These are phyloP conservation scores for Tolypocladium tundrense DNA, from an alignment of 2,329 filamentous ascomycete species.

Conservation along the genomic window DNA sequence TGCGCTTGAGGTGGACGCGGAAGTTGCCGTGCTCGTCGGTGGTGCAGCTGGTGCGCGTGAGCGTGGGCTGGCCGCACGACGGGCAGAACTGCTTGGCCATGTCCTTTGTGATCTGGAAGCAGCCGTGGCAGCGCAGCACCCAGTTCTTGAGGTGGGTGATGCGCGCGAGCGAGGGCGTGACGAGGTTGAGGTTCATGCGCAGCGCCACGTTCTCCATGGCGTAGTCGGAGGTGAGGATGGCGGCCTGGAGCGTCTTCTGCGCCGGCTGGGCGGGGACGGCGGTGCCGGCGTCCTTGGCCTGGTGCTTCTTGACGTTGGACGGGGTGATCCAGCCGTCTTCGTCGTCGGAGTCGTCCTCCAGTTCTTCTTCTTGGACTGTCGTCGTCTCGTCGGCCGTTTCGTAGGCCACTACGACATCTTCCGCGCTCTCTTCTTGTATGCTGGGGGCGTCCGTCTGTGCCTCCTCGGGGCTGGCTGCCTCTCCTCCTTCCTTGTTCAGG, in stretches of 20 bases:
- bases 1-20: conserved; percentile 78
- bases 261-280: conserved; percentile 38
- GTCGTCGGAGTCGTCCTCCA: conserved; percentile 38
- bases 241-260: conserved; percentile 65
- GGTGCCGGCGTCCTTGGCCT: conserved; percentile 51
- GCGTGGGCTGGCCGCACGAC: conserved; percentile 75
- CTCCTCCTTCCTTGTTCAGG: conserved; percentile 6
- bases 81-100: conserved; percentile 89
- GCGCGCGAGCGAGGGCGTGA: conserved; percentile 68
- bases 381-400: conserved; percentile 9
- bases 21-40: conserved; percentile 75
- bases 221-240: conserved; percentile 90
- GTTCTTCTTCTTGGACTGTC: conserved; percentile 21
- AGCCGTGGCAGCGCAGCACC: conserved; percentile 86
- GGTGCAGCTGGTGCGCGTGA: conserved; percentile 77
- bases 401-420: not conserved
- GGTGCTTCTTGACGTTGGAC: conserved; percentile 77
- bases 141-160: conserved; percentile 81
- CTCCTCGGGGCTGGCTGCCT: not conserved
- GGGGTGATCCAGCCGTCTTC: conserved; percentile 89
- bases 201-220: conserved; percentile 97
- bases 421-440: not conserved
- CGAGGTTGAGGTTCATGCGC: conserved; percentile 85
- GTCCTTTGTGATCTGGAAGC: conserved; percentile 76
- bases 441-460: not conserved